A percentile compares a stretch with the other conserved stretches of the same genome.
Evolutionary conservation across 306 rosid species (phyloP).

Genomic region (Pyrus communis): DNA sequence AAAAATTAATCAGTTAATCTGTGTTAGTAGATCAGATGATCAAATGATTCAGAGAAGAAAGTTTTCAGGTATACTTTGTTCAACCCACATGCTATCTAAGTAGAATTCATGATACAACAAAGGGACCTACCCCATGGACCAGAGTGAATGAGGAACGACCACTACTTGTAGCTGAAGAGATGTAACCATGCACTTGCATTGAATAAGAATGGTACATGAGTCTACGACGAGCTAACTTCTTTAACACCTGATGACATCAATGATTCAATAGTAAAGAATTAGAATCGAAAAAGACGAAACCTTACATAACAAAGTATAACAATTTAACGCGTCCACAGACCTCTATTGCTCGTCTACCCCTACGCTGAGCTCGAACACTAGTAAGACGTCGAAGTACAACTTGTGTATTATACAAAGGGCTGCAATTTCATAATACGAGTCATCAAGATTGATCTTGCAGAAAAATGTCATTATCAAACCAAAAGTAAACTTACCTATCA

Average conservation of each 20-base stretch:
- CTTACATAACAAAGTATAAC: background rate
- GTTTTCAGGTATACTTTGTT: too few species aligned
- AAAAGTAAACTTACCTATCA: conserved; percentile 54
- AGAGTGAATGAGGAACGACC: conserved; percentile 63
- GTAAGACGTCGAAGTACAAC: conserved; percentile 84
- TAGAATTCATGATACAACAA: conserved; percentile 7
- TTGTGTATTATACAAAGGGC: conserved; percentile 65
- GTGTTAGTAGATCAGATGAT: background rate
- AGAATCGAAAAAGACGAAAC: background rate
- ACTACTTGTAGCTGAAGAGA: conserved; percentile 51
- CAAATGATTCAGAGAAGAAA: background rate
- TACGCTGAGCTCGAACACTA: conserved; percentile 79
- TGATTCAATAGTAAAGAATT: background rate
- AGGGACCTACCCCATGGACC: conserved; percentile 79
- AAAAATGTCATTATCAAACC: conserved; percentile 9
- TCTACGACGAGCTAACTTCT: conserved; percentile 70
- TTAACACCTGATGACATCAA: conserved; percentile 51
- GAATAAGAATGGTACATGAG: conserved; percentile 94
- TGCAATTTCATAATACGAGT: conserved; percentile 36
- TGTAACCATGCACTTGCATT: conserved; percentile 91
- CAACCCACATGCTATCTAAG: too few species aligned
- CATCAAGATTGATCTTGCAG: conserved; percentile 18
- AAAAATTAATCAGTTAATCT: background rate
- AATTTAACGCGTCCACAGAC: conserved; percentile 25
- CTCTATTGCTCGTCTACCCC: conserved; percentile 95